Evolutionary conservation across 2,329 filamentous ascomycete genomes (phyloP).

Genomic region (Mariannaea sp.): DNA sequence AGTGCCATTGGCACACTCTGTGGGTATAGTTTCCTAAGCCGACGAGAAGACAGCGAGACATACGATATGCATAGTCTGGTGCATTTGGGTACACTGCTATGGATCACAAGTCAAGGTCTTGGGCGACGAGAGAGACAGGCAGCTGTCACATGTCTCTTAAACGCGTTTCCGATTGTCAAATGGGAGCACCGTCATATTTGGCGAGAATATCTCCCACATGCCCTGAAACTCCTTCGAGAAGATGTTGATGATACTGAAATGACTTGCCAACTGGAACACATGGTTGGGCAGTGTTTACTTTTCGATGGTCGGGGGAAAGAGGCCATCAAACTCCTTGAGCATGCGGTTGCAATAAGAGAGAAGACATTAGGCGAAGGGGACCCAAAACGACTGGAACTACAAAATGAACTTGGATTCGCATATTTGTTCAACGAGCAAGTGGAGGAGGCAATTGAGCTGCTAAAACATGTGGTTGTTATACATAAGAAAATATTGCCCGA

Average conservation of each 20-base stretch:
- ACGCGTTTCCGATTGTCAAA: not conserved
- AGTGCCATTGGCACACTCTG: conserved; percentile 41
- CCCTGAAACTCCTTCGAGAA: not conserved
- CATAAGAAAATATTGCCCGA: not conserved
- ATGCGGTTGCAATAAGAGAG: not conserved
- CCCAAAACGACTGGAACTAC: not conserved
- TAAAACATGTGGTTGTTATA: not conserved
- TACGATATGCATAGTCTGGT: conserved; percentile 49
- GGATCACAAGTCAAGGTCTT: conserved; percentile 24
- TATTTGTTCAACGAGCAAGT: not conserved
- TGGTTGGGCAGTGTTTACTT: not conserved
- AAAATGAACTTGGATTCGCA: not conserved
- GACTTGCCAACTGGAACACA: not conserved
- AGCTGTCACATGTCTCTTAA: not conserved
- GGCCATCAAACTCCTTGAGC: too few species aligned
- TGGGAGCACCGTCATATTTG: conserved; percentile 16
- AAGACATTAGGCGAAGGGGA: not conserved
- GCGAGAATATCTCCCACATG: conserved; percentile 23
- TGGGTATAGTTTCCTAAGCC: conserved; percentile 41
- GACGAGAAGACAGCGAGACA: conserved; percentile 30
- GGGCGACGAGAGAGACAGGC: not conserved
- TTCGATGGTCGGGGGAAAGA: not conserved
- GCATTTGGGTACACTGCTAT: conserved; percentile 40
- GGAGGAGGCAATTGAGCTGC: too few species aligned
- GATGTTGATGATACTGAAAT: not conserved